A percentile compares a stretch with the other conserved stretches of the same genome.
Evolutionary conservation across 2,329 filamentous ascomycete species (phyloP).

Genomic region (Cordyceps pruinosa): DNA sequence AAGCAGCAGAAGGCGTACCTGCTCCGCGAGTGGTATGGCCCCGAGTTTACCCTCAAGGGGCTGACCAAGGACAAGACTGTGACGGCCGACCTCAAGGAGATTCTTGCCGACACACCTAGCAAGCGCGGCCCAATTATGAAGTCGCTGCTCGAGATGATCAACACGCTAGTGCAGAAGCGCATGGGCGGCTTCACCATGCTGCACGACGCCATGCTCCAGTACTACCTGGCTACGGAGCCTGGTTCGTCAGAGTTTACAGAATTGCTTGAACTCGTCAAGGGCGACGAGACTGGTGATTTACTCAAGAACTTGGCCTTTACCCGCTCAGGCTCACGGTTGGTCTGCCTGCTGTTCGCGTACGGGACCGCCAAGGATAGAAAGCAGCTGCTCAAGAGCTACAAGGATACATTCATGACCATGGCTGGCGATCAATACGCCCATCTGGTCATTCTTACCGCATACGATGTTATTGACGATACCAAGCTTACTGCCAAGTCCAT

Average conservation of each 20-base stretch:
- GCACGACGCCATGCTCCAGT: constrained; percentile 97
- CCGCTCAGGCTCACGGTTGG: constrained; percentile 74
- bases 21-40: constrained; percentile 91
- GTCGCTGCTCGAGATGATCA: constrained; percentile 78
- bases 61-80: constrained; percentile 45
- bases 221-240: constrained; percentile 72
- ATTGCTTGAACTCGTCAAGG: constrained; percentile 84
- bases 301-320: constrained; percentile 97
- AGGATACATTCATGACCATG: constrained; percentile 81
- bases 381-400: constrained; percentile 78
- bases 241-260: constrained; percentile 78
- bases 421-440: constrained; percentile 74
- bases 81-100: constrained; percentile 64
- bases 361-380: constrained; percentile 91
- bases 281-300: constrained; percentile 83
- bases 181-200: constrained; percentile 95
- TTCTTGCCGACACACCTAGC: constrained; percentile 70
- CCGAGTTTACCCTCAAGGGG: constrained; percentile 81
- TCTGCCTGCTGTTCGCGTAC: constrained; percentile 74
- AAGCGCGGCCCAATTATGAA: constrained; percentile 85
- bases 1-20: constrained; percentile 78
- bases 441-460: constrained; percentile 73
- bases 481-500: constrained; percentile 80
- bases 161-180: constrained; percentile 91
- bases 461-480: constrained; percentile 92